Percentiles rank a stretch among this genome's conserved stretches.
phyloP scores from a whole-genome alignment of 2,329 filamentous ascomycete genomes.

The Aspergillus pseudonomiae region DNA sequence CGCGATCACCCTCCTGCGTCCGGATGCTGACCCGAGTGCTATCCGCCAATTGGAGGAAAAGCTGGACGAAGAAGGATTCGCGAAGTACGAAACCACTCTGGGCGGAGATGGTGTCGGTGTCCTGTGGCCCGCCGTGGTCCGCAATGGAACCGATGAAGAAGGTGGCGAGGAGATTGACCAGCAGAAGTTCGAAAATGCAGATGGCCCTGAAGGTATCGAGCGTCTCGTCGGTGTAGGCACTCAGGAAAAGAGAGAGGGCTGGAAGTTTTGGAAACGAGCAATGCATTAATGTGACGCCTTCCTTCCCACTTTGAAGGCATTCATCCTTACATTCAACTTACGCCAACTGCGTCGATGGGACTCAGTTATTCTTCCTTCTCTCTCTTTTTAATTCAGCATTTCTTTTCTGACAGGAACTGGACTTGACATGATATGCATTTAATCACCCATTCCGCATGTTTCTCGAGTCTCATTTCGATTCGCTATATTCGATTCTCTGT shows the following conservation, averaged over 20 bases:
- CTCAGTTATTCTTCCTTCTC: not conserved
- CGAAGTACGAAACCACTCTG: slow-evolving; percentile 83
- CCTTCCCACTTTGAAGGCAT: not conserved
- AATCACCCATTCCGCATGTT: slow-evolving; percentile 6
- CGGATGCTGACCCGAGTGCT: slow-evolving; percentile 60
- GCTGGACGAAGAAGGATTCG: slow-evolving; percentile 73
- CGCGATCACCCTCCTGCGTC: slow-evolving; percentile 85
- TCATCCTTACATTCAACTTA: slow-evolving; percentile 4
- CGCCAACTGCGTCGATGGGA: not conserved
- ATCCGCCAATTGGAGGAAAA: slow-evolving; percentile 66
- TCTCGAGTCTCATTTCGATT: slow-evolving; percentile 2
- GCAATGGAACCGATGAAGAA: slow-evolving; percentile 78
- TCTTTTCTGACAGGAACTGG: not conserved
- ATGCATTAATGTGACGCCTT: slow-evolving; percentile 1
- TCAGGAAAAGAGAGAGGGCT: slow-evolving; percentile 71
- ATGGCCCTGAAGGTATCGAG: slow-evolving; percentile 84
- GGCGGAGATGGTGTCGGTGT: slow-evolving; percentile 94
- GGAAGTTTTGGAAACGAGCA: slow-evolving; percentile 77
- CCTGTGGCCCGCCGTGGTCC: slow-evolving; percentile 86
- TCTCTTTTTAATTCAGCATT: slow-evolving; percentile 1
- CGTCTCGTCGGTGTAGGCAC: slow-evolving; percentile 78
- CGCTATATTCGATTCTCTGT: slow-evolving; percentile 16
- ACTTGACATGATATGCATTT: slow-evolving; percentile 13
- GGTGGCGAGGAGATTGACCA: slow-evolving; percentile 92
- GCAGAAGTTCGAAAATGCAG: slow-evolving; percentile 81